Conservation (phyloP, 73 alveolate genomes). For the Paraurostyla sp. region DNA sequence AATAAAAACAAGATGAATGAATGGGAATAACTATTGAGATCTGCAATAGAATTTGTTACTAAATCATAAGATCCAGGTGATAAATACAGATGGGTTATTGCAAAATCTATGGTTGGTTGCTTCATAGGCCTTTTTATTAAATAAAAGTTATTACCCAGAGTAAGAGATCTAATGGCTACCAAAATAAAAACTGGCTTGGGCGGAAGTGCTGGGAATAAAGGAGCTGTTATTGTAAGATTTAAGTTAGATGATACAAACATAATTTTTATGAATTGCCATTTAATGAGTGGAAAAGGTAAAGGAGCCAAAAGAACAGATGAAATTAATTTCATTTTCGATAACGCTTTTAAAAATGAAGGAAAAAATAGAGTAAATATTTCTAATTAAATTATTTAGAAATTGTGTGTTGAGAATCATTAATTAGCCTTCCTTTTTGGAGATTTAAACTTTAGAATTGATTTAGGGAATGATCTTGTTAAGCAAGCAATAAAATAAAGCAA, state of each 20-base stretch:
- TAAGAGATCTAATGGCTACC: constrained; percentile 59
- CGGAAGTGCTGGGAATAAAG: constrained; percentile 95
- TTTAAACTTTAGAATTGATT: constrained; percentile 78
- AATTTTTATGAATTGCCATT: constrained; percentile 34
- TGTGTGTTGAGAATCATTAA: constrained; percentile 67
- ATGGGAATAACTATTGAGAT: constrained; percentile 43
- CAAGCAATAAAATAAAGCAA: neutral
- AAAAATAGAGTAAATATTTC: constrained; percentile 9
- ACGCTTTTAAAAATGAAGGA: constrained; percentile 68
- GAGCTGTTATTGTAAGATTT: constrained; percentile 83
- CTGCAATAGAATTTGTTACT: constrained; percentile 29
- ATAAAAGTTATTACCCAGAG: constrained; percentile 26
- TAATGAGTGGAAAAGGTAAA: constrained; percentile 58
- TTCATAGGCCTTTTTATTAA: constrained; percentile 69
- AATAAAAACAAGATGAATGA: constrained; percentile 45
- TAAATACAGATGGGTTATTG: constrained; percentile 38
- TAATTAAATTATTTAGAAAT: neutral
- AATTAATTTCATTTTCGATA: constrained; percentile 42
- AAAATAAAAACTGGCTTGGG: constrained; percentile 79
- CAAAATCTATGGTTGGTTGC: constrained; percentile 72
- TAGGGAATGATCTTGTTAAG: constrained; percentile 45
- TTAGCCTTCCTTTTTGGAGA: constrained; percentile 83
- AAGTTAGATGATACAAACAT: constrained; percentile 50
- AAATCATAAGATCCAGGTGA: constrained; percentile 33
- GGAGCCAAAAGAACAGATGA: constrained; percentile 52